Percentiles rank a stretch among this genome's conserved stretches.
Conservation (phyloP, 305 asterid genomes). For the Striga hermonthica region DNA sequence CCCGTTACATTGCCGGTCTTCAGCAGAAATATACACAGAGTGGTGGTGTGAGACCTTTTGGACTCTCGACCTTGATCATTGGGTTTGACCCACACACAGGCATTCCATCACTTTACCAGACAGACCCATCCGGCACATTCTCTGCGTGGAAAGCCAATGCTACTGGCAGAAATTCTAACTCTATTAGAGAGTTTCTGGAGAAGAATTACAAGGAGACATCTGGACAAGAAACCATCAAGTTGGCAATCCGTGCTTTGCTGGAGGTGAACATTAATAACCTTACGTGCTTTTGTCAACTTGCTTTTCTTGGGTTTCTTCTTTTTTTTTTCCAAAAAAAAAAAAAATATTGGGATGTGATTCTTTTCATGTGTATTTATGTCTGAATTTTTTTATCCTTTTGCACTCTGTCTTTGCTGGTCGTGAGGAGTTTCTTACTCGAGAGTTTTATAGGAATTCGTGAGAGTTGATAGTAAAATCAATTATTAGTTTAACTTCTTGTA, state of each 20-base stretch:
- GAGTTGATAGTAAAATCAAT: too few relatives aligned
- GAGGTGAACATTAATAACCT: slow-evolving; percentile 45
- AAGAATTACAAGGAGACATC: slow-evolving; percentile 74
- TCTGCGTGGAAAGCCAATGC: slow-evolving; percentile 87
- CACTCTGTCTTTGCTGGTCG: too few relatives aligned
- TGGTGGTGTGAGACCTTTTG: slow-evolving; percentile 78
- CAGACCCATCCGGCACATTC: slow-evolving; percentile 80
- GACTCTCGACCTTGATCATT: slow-evolving; percentile 62
- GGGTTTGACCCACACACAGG: slow-evolving; percentile 76
- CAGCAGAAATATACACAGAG: slow-evolving; percentile 79
- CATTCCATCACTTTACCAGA: slow-evolving; percentile 66
- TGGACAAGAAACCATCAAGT: slow-evolving; percentile 65
- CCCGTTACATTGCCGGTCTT: slow-evolving; percentile 77
- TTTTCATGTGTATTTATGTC: too few relatives aligned
- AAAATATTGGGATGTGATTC: too few relatives aligned
- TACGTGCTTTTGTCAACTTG: too few relatives aligned
- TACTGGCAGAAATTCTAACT: slow-evolving; percentile 73
- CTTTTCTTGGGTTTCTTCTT: too few relatives aligned
- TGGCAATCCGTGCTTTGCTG: slow-evolving; percentile 74
- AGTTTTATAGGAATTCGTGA: too few relatives aligned
- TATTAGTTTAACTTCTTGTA: too few relatives aligned
- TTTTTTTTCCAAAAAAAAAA: too few relatives aligned
- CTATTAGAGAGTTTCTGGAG: slow-evolving; percentile 71
- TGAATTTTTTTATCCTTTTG: too few relatives aligned
- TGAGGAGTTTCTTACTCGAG: too few relatives aligned